Conservation (phyloP, 2,329 filamentous ascomycete genomes). For the Sporothrix curviconia region DNA sequence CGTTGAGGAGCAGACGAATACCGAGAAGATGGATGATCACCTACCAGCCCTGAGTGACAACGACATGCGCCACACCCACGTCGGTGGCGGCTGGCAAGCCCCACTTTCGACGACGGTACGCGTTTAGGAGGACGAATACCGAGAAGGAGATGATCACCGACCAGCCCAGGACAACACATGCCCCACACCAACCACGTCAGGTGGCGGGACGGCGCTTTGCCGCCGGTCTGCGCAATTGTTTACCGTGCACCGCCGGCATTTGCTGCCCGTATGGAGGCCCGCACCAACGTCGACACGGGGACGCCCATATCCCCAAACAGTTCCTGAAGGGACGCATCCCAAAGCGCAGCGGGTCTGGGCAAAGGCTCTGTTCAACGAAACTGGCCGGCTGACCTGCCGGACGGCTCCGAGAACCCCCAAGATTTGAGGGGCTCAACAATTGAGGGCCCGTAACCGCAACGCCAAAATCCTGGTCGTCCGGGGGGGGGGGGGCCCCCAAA, state of each 20-base stretch:
- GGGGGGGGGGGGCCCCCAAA: no score
- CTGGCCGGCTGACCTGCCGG: conserved; percentile 68
- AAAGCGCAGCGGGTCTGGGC: conserved; percentile 90
- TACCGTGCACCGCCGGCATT: conserved; percentile 74
- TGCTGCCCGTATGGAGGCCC: conserved; percentile 79
- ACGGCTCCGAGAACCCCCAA: conserved; percentile 67
- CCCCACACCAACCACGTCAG: conserved; percentile 59
- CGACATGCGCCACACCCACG: no score
- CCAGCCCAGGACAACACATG: conserved; percentile 53
- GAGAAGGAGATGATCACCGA: conserved; percentile 50
- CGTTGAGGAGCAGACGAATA: conserved; percentile 39
- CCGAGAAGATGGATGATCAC: no score
- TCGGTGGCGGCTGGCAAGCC: no score
- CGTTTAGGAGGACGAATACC: no score
- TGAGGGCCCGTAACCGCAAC: conserved; percentile 72
- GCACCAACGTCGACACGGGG: conserved; percentile 94
- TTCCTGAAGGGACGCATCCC: conserved; percentile 99
- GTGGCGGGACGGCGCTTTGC: conserved; percentile 40
- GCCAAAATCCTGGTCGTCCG: conserved; percentile 85
- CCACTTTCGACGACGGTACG: no score
- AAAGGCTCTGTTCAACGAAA: conserved; percentile 80
- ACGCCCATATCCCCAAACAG: conserved; percentile 98
- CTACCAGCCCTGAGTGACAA: no score
- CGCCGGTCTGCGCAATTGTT: conserved; percentile 77
- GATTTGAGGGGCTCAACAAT: conserved; percentile 90